phyloP scores from a whole-genome alignment of 495 filamentous ascomycete species.

The Lasiosphaeriaceae sp. region DNA sequence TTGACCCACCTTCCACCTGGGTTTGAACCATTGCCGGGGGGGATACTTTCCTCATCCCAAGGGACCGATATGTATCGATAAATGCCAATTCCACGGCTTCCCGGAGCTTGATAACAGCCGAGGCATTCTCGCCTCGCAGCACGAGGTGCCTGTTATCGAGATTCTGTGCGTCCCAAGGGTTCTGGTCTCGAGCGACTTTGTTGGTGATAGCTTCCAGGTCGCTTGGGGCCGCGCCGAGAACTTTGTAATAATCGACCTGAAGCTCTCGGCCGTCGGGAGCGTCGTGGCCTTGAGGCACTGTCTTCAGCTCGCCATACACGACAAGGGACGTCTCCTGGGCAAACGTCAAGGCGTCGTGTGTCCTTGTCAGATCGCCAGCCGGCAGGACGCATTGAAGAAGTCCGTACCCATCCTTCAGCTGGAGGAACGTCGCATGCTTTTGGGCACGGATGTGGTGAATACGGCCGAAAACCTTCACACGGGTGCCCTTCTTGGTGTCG shows the following conservation, averaged over 20 bases:
- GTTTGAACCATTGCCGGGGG: slow-evolving; percentile 98
- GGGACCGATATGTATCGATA: slow-evolving; percentile 54
- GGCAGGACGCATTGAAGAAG: slow-evolving; percentile 80
- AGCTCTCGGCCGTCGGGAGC: slow-evolving; percentile 89
- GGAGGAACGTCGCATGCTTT: slow-evolving; percentile 86
- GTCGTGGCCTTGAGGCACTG: slow-evolving; percentile 71
- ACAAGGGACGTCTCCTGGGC: slow-evolving; percentile 86
- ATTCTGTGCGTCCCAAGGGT: slow-evolving; percentile 59
- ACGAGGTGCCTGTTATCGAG: slow-evolving; percentile 90
- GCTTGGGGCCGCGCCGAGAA: slow-evolving; percentile 68
- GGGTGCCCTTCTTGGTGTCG: too few relatives aligned
- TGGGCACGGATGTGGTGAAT: slow-evolving; percentile 82
- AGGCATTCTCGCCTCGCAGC: slow-evolving; percentile 82
- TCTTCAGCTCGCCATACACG: slow-evolving; percentile 83
- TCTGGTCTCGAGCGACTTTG: slow-evolving; percentile 70
- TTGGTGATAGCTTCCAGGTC: slow-evolving; percentile 94
- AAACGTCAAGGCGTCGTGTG: slow-evolving; percentile 85
- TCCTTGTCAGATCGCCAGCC: slow-evolving; percentile 78
- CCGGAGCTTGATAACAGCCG: slow-evolving; percentile 88
- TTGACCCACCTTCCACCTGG: slow-evolving; percentile 93
- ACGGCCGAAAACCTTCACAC: slow-evolving; percentile 79
- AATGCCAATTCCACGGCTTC: slow-evolving; percentile 82
- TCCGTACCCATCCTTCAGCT: slow-evolving; percentile 83
- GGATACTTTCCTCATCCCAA: slow-evolving; percentile 83
- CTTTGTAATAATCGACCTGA: slow-evolving; percentile 80